Percentiles rank a stretch among this genome's conserved stretches.
Conservation (phyloP, 2,329 filamentous ascomycete genomes). For the Xylariaceae sp. region DNA sequence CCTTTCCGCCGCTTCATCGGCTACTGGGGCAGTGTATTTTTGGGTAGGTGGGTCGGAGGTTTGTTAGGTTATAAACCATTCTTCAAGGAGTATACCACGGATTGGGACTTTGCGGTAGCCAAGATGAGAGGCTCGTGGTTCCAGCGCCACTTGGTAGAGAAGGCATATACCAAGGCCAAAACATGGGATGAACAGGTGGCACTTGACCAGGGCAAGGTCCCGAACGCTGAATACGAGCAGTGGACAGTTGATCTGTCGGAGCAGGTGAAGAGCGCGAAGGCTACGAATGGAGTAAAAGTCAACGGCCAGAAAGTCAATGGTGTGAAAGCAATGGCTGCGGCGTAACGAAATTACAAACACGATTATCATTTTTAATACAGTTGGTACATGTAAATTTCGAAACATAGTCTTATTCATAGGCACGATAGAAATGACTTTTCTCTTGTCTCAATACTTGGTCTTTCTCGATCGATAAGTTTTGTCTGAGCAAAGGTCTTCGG, state of each 20-base stretch:
- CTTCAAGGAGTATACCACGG: conserved; percentile 45
- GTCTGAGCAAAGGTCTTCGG: background rate
- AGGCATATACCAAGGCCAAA: conserved; percentile 34
- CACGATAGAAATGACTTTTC: background rate
- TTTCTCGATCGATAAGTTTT: background rate
- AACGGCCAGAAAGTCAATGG: background rate
- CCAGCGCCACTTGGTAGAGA: conserved; percentile 40
- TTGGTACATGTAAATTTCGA: background rate
- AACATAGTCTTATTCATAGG: background rate
- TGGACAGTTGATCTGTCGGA: conserved; percentile 5
- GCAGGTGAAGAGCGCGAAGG: background rate
- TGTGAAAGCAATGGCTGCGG: background rate
- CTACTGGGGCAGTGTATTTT: conserved; percentile 36
- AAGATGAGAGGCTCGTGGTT: conserved; percentile 42
- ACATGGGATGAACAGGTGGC: conserved; percentile 15
- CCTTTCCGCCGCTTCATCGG: conserved; percentile 41
- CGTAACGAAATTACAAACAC: background rate
- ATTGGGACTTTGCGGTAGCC: conserved; percentile 45
- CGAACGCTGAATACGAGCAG: conserved; percentile 12
- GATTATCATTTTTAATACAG: background rate
- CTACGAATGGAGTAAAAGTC: background rate
- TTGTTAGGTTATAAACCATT: conserved; percentile 48
- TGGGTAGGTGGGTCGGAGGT: conserved; percentile 46
- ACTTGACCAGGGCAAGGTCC: conserved; percentile 9
- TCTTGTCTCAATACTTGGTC: no score